Evolutionary conservation across 1,284 basidiomycete genomes (phyloP).

Genomic region (Peniophora sp.): DNA sequence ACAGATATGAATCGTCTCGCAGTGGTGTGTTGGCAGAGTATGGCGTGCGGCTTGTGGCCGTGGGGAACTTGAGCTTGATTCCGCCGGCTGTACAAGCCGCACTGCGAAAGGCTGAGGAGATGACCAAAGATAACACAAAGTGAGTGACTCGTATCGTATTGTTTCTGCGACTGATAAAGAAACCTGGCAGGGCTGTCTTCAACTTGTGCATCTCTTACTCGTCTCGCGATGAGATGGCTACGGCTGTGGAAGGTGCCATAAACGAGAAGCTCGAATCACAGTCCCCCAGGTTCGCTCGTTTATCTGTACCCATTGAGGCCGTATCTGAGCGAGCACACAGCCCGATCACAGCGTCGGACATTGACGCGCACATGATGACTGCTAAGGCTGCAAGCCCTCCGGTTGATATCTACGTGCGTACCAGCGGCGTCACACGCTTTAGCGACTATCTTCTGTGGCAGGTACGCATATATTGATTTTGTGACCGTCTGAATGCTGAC

Average conservation of each 20-base stretch:
- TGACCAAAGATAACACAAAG: conserved; percentile 75
- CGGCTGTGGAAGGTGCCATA: conserved; percentile 56
- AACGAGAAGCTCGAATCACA: conserved; percentile 20
- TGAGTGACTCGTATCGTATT: conserved; percentile 22
- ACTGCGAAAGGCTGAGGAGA: conserved; percentile 65
- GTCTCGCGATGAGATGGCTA: conserved; percentile 86
- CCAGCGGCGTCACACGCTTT: conserved; percentile 85
- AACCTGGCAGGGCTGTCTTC: conserved; percentile 63
- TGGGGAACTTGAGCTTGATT: conserved; percentile 75
- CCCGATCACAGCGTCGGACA: conserved; percentile 58
- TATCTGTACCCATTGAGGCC: neutral
- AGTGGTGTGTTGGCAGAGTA: conserved; percentile 77
- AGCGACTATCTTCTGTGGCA: conserved; percentile 96
- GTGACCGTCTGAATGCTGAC: too few relatives aligned
- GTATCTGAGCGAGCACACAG: conserved; percentile 17
- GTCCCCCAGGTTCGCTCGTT: neutral
- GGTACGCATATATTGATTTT: conserved; percentile 34
- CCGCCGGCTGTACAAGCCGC: conserved; percentile 70
- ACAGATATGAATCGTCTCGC: neutral
- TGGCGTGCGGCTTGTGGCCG: conserved; percentile 79
- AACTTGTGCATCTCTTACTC: conserved; percentile 96
- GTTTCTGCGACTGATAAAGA: neutral
- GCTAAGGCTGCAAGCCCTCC: conserved; percentile 65
- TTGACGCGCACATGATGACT: conserved; percentile 64
- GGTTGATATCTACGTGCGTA: conserved; percentile 87